Percentiles rank a stretch among this genome's conserved stretches.
phyloP scores from a whole-genome alignment of 2,329 filamentous ascomycete genomes.

The Sporothrix phasma region DNA sequence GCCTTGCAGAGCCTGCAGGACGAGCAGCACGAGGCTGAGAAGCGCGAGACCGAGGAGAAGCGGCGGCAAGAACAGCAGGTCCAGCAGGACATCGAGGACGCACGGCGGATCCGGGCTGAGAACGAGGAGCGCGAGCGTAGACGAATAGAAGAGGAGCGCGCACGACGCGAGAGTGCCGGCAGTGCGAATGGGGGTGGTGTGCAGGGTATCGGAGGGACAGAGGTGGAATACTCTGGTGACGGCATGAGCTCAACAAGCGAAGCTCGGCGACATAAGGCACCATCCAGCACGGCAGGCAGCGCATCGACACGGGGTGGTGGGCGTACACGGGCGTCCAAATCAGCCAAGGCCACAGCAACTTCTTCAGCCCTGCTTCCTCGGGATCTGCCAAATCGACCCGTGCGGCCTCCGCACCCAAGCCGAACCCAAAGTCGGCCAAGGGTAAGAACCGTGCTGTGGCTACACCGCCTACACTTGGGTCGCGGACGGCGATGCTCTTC shows the following conservation, averaged over 20 bases:
- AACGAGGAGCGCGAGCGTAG: conserved; percentile 47
- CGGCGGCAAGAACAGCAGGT: conserved; percentile 47
- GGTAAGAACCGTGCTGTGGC: conserved; percentile 9
- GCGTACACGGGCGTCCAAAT: conserved; percentile 27
- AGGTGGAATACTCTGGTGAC: conserved; percentile 7
- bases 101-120: conserved; percentile 44
- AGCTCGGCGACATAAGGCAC: conserved; percentile 48
- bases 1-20: conserved; percentile 77
- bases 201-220: background rate
- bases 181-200: background rate
- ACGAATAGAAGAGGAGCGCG: conserved; percentile 45
- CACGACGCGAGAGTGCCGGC: conserved; percentile 34
- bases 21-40: conserved; percentile 65
- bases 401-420: background rate
- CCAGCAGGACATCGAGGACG: conserved; percentile 47
- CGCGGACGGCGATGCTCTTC: conserved; percentile 43
- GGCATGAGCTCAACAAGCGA: conserved; percentile 42
- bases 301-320: conserved; percentile 25
- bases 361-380: background rate
- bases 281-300: conserved; percentile 27
- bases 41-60: conserved; percentile 50
- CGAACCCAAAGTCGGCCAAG: conserved; percentile 4
- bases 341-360: background rate
- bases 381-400: background rate
- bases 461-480: conserved; percentile 29